Evolutionary conservation across 768 basidiomycete species (phyloP), one percentile per base, ranked within the genome.

Genomic region (Cystobasidiopsis lactophilus): DNA sequence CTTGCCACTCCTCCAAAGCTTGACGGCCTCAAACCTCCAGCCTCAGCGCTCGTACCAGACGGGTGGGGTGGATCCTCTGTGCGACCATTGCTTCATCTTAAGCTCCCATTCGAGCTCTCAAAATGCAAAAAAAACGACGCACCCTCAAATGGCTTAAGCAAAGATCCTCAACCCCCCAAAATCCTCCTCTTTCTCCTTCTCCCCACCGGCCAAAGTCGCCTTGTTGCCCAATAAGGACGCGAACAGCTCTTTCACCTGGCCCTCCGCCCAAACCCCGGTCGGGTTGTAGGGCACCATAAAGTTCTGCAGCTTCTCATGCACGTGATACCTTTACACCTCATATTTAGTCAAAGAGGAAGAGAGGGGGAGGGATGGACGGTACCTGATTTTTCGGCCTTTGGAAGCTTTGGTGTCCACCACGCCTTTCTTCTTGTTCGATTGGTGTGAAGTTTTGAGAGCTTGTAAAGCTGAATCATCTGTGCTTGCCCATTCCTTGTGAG

Each of bases 221-320:
- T n/a, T n/a, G n/a, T 65, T 64, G 18, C 89, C 88, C 29, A 96
- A 71, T 40, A 98, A 66, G 27, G 82, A 85, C 24, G 77, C 73
- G 67, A 98, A 96, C 51, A 96, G 67, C 65, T 96, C 91, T 63
- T 98, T 89, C 51, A 88, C 75, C 69, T 96, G 93, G 62, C 86
- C 85, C 55, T 95, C 86, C 58, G 91, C 85, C 93, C 93, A 98
- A 21, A 65, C 54, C 14, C 70, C 64, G 19, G 59, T 58, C 5
- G 76, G 74, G 13, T 88, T 78, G n/a, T n/a, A n/a, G 5, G 91
- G 91, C 1, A 88, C 84, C 81, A 91, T 91, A 65, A 95, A 96
- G 66, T 88, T 86, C 66, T 88, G 84, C 47, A 93, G 70, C 69
- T 93, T 96, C 61, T 96, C 88, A 63, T 96, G 93, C 1, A 84